Evolutionary conservation across 2,329 filamentous ascomycete species (phyloP).

Genomic region (Cryphonectria radicalis): DNA sequence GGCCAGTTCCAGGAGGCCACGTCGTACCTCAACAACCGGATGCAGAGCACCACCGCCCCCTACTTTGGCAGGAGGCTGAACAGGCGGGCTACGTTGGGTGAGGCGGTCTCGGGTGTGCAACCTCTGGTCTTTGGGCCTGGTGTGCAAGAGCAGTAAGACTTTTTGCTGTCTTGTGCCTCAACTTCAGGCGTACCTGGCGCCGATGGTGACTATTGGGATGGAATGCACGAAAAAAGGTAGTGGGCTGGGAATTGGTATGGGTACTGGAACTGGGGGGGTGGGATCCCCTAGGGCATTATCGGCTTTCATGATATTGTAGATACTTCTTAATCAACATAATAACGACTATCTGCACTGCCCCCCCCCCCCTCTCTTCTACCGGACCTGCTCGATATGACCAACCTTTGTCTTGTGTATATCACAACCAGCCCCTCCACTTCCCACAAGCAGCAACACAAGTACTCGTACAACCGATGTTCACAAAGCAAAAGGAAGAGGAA

Average conservation of each 20-base stretch:
- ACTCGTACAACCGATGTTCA: too few relatives aligned
- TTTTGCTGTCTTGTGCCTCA: neutral
- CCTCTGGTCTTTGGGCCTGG: constrained; percentile 38
- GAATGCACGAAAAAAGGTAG: neutral
- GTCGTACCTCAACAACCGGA: constrained; percentile 58
- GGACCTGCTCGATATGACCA: too few relatives aligned
- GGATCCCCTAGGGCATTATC: neutral
- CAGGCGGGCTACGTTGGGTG: constrained; percentile 49
- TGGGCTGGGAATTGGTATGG: neutral
- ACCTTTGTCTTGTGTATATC: too few relatives aligned
- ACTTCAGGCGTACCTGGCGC: neutral
- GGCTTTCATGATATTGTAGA: neutral
- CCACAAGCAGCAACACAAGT: too few relatives aligned
- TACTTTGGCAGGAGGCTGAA: constrained; percentile 48
- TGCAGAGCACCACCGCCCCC: constrained; percentile 45
- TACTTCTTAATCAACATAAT: neutral
- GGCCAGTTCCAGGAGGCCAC: constrained; percentile 50
- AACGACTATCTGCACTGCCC: neutral
- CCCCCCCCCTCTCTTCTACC: too few relatives aligned
- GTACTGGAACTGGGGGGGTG: neutral
- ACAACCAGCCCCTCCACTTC: too few relatives aligned
- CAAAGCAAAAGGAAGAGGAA: too few relatives aligned
- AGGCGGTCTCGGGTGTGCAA: constrained; percentile 41
- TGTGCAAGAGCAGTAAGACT: constrained; percentile 33
- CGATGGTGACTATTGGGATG: neutral